Percentiles rank a stretch among this genome's conserved stretches.
Conservation (phyloP, 2,329 filamentous ascomycete species). For the Mycogone perniciosa region DNA sequence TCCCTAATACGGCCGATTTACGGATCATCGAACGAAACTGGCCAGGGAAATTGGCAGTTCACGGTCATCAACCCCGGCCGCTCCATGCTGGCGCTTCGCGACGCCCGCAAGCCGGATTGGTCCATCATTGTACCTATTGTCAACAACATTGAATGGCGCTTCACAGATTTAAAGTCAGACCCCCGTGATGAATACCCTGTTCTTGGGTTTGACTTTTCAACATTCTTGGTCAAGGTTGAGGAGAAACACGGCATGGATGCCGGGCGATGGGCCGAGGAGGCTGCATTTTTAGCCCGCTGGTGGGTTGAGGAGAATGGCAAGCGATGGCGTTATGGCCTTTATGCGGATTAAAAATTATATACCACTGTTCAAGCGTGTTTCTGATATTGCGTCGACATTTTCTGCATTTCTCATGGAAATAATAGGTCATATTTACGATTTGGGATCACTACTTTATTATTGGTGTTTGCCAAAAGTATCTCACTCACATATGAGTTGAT, state of each 20-base stretch:
- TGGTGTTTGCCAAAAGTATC: no score
- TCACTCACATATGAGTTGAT: no score
- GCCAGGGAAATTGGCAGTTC: slow-evolving; percentile 28
- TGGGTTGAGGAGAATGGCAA: slow-evolving; percentile 30
- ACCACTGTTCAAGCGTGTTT: no score
- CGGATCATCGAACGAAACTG: slow-evolving; percentile 12
- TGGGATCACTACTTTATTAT: no score
- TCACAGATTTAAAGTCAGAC: slow-evolving; percentile 24
- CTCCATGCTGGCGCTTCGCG: slow-evolving; percentile 28
- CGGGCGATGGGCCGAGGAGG: slow-evolving; percentile 28
- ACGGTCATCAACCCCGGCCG: slow-evolving; percentile 29
- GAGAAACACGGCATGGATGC: slow-evolving; percentile 18
- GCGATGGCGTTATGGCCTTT: slow-evolving; percentile 24
- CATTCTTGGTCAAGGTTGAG: slow-evolving; percentile 18
- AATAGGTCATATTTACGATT: no score
- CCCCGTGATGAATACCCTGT: slow-evolving; percentile 19
- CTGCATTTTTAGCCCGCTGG: slow-evolving; percentile 28
- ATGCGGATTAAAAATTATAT: slow-evolving; percentile 6
- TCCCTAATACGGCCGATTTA: slow-evolving; percentile 27
- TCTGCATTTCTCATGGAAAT: no score
- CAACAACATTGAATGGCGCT: slow-evolving; percentile 26
- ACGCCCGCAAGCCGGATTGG: slow-evolving; percentile 24
- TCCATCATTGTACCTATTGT: slow-evolving; percentile 27
- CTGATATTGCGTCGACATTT: no score
- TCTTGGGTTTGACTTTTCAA: slow-evolving; percentile 12